These are phyloP conservation scores for Hanseniaspora meyeri DNA, from an alignment of 805 yeast genomes.

Conservation along the genomic window DNA sequence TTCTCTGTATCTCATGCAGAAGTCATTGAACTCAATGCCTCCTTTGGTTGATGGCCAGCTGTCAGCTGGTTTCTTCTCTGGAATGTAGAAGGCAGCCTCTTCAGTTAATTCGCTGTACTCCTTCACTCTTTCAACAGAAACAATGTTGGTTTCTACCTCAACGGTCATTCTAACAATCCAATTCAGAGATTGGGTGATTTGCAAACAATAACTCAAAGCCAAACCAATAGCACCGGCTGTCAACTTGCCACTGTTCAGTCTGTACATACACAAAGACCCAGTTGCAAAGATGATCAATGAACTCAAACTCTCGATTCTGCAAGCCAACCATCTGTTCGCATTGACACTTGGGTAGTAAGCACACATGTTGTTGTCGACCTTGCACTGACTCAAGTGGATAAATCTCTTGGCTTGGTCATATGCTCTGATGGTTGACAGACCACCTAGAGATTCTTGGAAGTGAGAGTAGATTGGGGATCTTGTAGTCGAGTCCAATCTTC, in stretches of 20 bases:
- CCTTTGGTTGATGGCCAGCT: constrained; percentile 64
- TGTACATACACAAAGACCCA: constrained; percentile 65
- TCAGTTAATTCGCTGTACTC: constrained; percentile 68
- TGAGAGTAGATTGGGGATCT: constrained; percentile 74
- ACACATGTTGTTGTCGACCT: constrained; percentile 76
- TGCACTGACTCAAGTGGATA: constrained; percentile 47
- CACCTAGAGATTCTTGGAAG: constrained; percentile 69
- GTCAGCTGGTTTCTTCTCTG: constrained; percentile 51
- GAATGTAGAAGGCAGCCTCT: constrained; percentile 73
- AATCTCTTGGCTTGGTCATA: constrained; percentile 56
- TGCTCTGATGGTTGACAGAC: constrained; percentile 65
- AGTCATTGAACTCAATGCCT: constrained; percentile 50
- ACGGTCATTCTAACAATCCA: constrained; percentile 99
- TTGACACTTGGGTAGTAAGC: constrained; percentile 87
- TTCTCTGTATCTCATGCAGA: constrained; percentile 74
- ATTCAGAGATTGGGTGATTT: constrained; percentile 82
- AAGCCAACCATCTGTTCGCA: constrained; percentile 96
- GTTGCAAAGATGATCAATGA: constrained; percentile 78
- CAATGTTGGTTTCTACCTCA: constrained; percentile 94
- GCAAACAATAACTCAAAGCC: constrained; percentile 84
- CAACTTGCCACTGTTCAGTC: constrained; percentile 54
- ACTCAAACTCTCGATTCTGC: constrained; percentile 82
- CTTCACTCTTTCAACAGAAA: constrained; percentile 85
- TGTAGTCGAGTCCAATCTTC: constrained; percentile 69
- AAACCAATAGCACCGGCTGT: constrained; percentile 91